A percentile compares a stretch with the other conserved stretches of the same genome.
Evolutionary conservation across 2,329 filamentous ascomycete species (phyloP).

Genomic region (Elsinoe perseae): DNA sequence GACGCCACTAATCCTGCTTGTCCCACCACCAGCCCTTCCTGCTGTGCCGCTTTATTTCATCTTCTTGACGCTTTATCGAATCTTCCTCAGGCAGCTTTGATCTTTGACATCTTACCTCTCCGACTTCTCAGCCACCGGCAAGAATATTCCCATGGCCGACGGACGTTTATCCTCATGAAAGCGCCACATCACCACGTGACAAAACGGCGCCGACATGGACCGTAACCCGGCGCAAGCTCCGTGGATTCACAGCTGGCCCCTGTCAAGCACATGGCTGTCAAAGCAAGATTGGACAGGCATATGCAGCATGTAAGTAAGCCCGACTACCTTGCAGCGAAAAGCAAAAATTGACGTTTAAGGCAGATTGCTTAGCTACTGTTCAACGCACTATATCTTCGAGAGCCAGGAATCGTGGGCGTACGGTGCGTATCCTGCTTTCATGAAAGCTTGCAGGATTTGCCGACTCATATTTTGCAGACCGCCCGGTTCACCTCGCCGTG

Average conservation of each 20-base stretch:
- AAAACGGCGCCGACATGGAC: constrained; percentile 1
- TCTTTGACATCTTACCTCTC: not conserved
- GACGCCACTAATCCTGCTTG: not conserved
- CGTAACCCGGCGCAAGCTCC: not conserved
- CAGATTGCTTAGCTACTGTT: constrained; percentile 10
- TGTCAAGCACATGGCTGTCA: not conserved
- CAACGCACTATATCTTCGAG: constrained; percentile 5
- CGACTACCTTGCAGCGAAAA: not conserved
- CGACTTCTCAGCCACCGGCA: not conserved
- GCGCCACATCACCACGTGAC: not conserved
- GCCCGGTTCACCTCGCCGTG: constrained; percentile 5
- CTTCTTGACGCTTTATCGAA: not conserved
- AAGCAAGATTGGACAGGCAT: constrained; percentile 2
- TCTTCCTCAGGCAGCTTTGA: not conserved
- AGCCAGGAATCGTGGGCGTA: constrained; percentile 7
- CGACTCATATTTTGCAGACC: not conserved
- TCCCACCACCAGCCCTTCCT: not conserved
- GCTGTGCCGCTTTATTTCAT: not conserved
- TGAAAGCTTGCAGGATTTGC: not conserved
- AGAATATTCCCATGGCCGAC: not conserved
- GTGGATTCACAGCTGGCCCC: constrained; percentile 1
- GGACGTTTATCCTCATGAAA: not conserved
- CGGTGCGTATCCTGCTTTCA: not conserved
- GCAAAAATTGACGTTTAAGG: not conserved
- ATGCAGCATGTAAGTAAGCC: not conserved